Conservation (phyloP, 345 rosid species). For the Dovyalis caffra region DNA sequence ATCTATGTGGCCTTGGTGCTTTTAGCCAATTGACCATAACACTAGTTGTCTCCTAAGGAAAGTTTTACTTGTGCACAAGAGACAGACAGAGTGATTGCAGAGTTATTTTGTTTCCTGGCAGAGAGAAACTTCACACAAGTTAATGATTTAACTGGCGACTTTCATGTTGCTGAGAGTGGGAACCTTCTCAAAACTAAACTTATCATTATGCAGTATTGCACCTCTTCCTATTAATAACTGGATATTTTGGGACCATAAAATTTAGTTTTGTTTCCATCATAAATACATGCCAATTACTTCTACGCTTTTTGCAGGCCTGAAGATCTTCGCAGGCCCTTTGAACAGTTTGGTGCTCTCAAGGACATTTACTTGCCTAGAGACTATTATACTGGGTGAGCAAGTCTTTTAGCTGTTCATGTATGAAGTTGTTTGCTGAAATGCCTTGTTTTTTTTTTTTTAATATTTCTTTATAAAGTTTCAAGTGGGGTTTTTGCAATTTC, state of each 20-base stretch:
- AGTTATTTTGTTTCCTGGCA: neutral
- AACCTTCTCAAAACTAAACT: too few relatives aligned
- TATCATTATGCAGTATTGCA: neutral
- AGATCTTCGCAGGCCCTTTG: constrained; percentile 80
- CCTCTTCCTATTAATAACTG: neutral
- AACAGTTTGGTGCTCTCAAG: constrained; percentile 79
- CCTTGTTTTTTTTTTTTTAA: neutral
- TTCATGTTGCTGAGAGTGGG: neutral
- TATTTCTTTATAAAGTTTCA: neutral
- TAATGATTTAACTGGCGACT: neutral
- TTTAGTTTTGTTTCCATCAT: neutral
- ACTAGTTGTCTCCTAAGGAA: neutral
- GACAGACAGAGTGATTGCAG: neutral
- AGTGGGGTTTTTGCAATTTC: too few relatives aligned
- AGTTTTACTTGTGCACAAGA: neutral
- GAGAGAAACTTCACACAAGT: neutral
- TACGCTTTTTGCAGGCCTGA: constrained; percentile 57
- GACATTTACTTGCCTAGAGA: constrained; percentile 93
- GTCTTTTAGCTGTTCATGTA: neutral
- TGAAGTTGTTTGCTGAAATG: neutral
- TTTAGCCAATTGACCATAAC: neutral
- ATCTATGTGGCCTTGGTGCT: neutral
- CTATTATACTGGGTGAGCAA: constrained; percentile 82
- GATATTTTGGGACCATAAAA: neutral
- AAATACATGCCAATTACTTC: neutral